Conservation (phyloP, 2,329 filamentous ascomycete genomes). For the Ceratocystis diversiconidia region DNA sequence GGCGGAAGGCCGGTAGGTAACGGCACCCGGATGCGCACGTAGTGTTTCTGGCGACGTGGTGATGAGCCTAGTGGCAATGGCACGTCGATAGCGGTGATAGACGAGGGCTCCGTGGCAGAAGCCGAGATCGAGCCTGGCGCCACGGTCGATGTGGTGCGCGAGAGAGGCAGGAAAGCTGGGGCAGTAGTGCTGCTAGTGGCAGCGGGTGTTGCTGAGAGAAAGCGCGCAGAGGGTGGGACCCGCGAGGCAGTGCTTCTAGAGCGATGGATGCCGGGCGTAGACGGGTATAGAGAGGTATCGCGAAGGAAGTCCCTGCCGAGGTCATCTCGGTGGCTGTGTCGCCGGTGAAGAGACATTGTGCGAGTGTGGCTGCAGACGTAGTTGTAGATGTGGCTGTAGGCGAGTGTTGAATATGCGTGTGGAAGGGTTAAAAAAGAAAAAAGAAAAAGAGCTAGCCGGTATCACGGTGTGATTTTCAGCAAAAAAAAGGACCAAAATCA, state of each 20-base stretch:
- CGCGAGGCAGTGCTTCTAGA: background rate
- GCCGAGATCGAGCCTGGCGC: constrained; percentile 12
- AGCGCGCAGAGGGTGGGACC: background rate
- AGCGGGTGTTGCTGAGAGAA: background rate
- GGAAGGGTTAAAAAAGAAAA: background rate
- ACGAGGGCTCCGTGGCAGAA: constrained; percentile 24
- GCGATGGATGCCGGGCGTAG: background rate
- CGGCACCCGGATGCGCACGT: constrained; percentile 29
- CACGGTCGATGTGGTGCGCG: background rate
- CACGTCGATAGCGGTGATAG: constrained; percentile 9
- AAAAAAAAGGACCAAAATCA: background rate
- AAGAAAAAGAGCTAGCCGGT: background rate
- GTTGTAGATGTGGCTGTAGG: background rate
- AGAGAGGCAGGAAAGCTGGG: constrained; percentile 9
- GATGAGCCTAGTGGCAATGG: constrained; percentile 19
- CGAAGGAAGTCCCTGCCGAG: background rate
- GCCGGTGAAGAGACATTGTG: constrained; percentile 1
- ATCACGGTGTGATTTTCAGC: background rate
- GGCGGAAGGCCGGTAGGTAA: constrained; percentile 30
- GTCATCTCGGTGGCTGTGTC: constrained; percentile 2
- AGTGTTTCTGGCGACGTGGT: constrained; percentile 16
- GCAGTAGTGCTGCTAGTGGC: background rate
- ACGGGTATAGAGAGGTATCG: background rate
- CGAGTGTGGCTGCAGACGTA: background rate
- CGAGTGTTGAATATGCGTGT: background rate